Evolutionary conservation across 495 filamentous ascomycete genomes (phyloP).

Genomic region (Penicillium alfredii): DNA sequence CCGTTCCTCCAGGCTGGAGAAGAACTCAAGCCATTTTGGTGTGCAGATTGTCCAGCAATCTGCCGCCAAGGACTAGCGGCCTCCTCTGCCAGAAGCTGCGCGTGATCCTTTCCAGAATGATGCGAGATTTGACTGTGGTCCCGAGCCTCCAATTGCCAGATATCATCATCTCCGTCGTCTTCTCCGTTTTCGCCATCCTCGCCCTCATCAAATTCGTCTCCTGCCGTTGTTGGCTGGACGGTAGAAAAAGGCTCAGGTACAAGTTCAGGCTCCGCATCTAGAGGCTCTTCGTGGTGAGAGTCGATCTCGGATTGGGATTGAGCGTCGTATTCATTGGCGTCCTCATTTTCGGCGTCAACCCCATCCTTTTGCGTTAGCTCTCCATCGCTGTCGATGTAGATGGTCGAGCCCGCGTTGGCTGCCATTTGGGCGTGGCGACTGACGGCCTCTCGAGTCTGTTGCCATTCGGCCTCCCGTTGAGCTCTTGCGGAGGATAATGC

Average conservation of each 20-base stretch:
- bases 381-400: conserved; percentile 47
- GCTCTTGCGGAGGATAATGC: neutral
- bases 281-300: conserved; percentile 3
- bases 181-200: no score
- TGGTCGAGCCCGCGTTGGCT: conserved; percentile 38
- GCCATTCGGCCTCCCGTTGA: conserved; percentile 42
- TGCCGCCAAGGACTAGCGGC: conserved; percentile 12
- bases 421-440: conserved; percentile 46
- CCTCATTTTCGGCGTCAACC: conserved; percentile 8
- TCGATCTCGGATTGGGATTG: conserved; percentile 19
- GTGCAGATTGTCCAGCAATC: conserved; percentile 2
- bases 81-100: neutral
- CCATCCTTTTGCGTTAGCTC: no score
- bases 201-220: no score
- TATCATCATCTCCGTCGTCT: conserved; percentile 35
- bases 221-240: no score
- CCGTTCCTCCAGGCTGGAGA: conserved; percentile 31
- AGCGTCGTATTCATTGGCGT: conserved; percentile 6
- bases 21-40: conserved; percentile 12
- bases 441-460: conserved; percentile 45
- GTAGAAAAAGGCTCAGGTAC: neutral
- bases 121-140: conserved; percentile 28
- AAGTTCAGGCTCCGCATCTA: conserved; percentile 3
- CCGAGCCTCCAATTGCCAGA: conserved; percentile 43
- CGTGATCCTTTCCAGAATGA: conserved; percentile 13